phyloP scores from a whole-genome alignment of 306 rosid genomes.

The Cicer yamashitae region DNA sequence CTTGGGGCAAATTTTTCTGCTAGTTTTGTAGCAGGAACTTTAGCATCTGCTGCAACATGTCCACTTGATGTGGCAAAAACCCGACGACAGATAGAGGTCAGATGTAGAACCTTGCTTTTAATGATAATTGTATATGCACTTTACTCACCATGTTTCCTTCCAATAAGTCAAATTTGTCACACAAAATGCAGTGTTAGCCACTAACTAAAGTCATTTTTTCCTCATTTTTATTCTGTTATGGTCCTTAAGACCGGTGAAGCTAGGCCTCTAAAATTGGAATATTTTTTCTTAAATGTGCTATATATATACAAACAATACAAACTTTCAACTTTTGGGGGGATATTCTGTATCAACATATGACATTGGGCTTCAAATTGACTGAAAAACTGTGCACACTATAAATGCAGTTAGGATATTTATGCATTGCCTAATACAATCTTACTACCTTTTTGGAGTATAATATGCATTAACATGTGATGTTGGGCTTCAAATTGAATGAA shows the following conservation, averaged over 20 bases:
- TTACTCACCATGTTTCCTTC: neutral
- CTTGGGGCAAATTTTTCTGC: conserved; percentile 88
- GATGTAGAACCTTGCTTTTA: conserved; percentile 42
- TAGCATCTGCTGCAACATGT: conserved; percentile 92
- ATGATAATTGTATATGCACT: conserved; percentile 12
- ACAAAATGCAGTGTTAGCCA: neutral
- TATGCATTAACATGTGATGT: conserved; percentile 20
- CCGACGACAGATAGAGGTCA: conserved; percentile 89
- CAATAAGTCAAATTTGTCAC: conserved; percentile 16
- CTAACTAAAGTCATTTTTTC: conserved; percentile 5
- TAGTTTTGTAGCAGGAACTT: conserved; percentile 85
- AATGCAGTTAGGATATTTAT: conserved; percentile 17
- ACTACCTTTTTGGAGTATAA: neutral
- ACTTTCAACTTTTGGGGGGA: neutral
- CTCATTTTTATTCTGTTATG: conserved; percentile 11
- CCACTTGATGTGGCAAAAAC: conserved; percentile 97
- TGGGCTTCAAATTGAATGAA: conserved; percentile 32
- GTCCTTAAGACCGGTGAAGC: conserved; percentile 17
- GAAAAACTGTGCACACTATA: conserved; percentile 2
- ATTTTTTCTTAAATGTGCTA: neutral
- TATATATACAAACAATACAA: neutral
- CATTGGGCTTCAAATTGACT: conserved; percentile 25
- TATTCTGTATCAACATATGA: conserved; percentile 20
- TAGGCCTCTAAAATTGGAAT: conserved; percentile 1
- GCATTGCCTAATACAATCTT: conserved; percentile 10